These are phyloP conservation scores for Nelumbo lutea DNA, from an alignment of 164 flowering plant species.

Conservation along the genomic window DNA sequence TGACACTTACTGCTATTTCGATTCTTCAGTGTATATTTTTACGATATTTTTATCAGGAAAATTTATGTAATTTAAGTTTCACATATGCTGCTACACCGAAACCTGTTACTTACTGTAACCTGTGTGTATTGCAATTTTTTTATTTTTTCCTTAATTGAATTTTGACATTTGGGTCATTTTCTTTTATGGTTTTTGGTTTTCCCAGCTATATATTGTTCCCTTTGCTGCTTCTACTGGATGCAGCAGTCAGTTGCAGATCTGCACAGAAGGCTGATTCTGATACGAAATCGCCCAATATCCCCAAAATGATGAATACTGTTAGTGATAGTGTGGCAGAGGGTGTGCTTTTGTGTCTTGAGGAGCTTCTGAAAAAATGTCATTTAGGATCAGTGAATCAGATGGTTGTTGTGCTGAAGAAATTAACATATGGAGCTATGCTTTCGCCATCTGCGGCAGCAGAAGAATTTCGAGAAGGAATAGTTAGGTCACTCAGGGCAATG, in stretches of 20 bases:
- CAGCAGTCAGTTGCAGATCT: slow-evolving; percentile 66
- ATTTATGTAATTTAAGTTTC: neutral
- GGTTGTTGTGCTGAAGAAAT: slow-evolving; percentile 72
- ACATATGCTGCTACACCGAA: neutral
- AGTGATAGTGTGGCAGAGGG: slow-evolving; percentile 78
- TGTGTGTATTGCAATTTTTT: neutral
- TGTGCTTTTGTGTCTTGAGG: slow-evolving; percentile 69
- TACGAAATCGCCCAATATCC: slow-evolving; percentile 12
- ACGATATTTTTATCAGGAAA: neutral
- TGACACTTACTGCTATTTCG: neutral
- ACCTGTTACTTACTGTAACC: neutral
- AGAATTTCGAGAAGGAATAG: slow-evolving; percentile 86
- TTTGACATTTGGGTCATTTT: neutral
- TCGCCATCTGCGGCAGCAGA: slow-evolving; percentile 77
- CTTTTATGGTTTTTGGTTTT: neutral
- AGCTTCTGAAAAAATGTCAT: slow-evolving; percentile 36
- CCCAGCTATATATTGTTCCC: slow-evolving; percentile 80
- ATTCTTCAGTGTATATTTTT: neutral
- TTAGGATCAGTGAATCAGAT: slow-evolving; percentile 40
- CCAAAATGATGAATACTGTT: slow-evolving; percentile 24
- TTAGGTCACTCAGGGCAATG: slow-evolving; percentile 75
- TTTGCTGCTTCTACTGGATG: slow-evolving; percentile 78
- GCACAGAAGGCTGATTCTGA: slow-evolving; percentile 23
- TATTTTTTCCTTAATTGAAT: neutral
- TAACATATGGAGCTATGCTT: slow-evolving; percentile 73